phyloP scores from a whole-genome alignment of 495 filamentous ascomycete genomes.

The Amphirosellinia nigrospora region DNA sequence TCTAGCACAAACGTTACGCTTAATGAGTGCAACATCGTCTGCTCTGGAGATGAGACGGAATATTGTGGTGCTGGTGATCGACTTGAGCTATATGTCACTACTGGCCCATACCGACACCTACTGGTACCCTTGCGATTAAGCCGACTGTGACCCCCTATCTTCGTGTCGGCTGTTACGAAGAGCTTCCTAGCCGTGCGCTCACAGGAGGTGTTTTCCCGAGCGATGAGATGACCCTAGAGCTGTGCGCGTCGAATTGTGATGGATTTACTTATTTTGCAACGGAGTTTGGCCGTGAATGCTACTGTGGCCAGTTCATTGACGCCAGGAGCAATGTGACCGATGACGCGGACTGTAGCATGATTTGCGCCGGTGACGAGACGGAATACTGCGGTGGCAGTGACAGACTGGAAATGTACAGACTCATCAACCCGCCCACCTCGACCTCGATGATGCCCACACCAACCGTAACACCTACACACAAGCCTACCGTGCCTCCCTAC shows the following conservation, averaged over 20 bases:
- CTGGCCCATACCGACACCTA: slow-evolving; percentile 39
- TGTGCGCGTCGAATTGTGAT: slow-evolving; percentile 39
- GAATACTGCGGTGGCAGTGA: slow-evolving; percentile 47
- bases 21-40: slow-evolving; percentile 58
- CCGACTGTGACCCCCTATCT: slow-evolving; percentile 43
- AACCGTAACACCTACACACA: slow-evolving; percentile 29
- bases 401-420: slow-evolving; percentile 41
- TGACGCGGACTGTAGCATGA: slow-evolving; percentile 45
- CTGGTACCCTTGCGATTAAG: slow-evolving; percentile 41
- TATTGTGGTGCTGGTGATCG: slow-evolving; percentile 55
- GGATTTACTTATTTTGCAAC: slow-evolving; percentile 43
- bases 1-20: slow-evolving; percentile 46
- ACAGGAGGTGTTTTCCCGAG: slow-evolving; percentile 38
- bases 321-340: slow-evolving; percentile 36
- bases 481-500: slow-evolving; percentile 46
- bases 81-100: slow-evolving; percentile 53
- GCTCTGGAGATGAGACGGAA: slow-evolving; percentile 50
- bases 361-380: slow-evolving; percentile 37
- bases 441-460: slow-evolving; percentile 25
- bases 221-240: slow-evolving; percentile 44
- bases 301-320: slow-evolving; percentile 45
- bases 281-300: slow-evolving; percentile 48
- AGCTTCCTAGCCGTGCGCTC: slow-evolving; percentile 50
- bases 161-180: slow-evolving; percentile 53
- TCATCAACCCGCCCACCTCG: slow-evolving; percentile 29